Evolutionary conservation across 2,329 filamentous ascomycete genomes (phyloP), one percentile per base, ranked within the genome.

Genomic region (Aspergillus phoenicis): DNA sequence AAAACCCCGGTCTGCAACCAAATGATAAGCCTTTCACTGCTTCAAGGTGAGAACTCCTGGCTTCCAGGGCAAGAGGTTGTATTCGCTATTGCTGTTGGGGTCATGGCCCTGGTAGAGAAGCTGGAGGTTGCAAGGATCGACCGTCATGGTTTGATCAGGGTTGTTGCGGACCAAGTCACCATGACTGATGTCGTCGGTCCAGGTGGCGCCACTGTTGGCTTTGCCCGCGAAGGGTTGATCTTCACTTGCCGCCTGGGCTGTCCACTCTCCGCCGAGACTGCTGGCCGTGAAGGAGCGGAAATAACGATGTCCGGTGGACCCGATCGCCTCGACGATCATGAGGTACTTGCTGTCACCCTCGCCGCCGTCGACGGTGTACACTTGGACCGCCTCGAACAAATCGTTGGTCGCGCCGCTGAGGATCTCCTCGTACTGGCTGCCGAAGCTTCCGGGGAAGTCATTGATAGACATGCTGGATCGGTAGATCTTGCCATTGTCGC

Each of bases 401-500:
- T 87, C 85, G 70, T 84, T 80, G 13, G 59, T 77, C 2, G 79
- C 76, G 71, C 87, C 87, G 69, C 75, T 82, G 68, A 88, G 68
- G 4, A 36, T 36, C 61, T 88, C 68, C 0, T 82, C 73, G 2
- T 79, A 81, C 0, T 78, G 59, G 0, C 78, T 76, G 62, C 87
- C 86, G 69, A 90, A 89, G 71, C 72, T 81, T 39, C 83, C 81
- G 0, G 87, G 87, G 79, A 89, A 89, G 62, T 84, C 82, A 51
- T 73, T 81, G 24, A 88, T 83, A 39, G 87, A 80, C 85, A 89
- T 89, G 70, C 81, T 84, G 56, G 86, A 71, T 1, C 87, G 81
- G 76, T 89, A 89, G 69, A 90, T 87, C 49, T 82, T 83, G 71
- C 87, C 87, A 64, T 89, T 88, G 74, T 90, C 87, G 7, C 86